Base-by-base conservation (phyloP, 352 stramenopile species). In the Poterioochromonas sp. region DNA sequence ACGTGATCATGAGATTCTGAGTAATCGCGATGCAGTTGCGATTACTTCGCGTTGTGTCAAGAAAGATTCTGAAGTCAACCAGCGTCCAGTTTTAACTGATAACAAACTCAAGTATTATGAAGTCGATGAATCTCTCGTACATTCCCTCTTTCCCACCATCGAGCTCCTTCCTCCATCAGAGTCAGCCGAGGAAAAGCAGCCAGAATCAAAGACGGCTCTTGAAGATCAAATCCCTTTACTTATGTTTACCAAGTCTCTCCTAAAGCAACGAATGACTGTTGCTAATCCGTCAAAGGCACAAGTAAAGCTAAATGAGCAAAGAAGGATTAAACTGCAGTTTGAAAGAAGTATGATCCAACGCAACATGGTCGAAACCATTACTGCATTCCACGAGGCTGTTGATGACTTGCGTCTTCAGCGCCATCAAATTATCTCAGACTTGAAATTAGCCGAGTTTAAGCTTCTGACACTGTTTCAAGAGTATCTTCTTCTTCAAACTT, bases 381-480 rank as follows among this genome's bases (percentile, higher is more conserved):
- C 77, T 0, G 87, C 87, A 0, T 95, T 96, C 79, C 91, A 95
- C 78, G 88, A 86, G 3, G 89, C 89, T 22, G 83, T 97, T n/a
- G 89, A 89, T n/a, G 84, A 93, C 54, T 85, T 97, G 32, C 87
- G 92, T 0, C 80, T 85, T 26, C 91, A 97, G 76, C 89, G 91
- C 77, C 85, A 94, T 80, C 78, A 83, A 0, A 83, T 96, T 12
- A 88, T 89, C n/a, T 85, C 90, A n/a, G 83, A 89, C 35, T 90
- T 96, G 65, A 94, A 94, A 80, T 85, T 90, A 65, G 87, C 85
- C 20, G 91, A 97, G 81, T 84, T 96, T 29, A 89, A 88, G 44
- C 64, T 96, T 68, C 86, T 95, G 70, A 93, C 91, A 20, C 80
- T 96, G 12, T 80, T 86, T 22, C 87, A 89, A 69, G 92, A 97